These are phyloP conservation scores for Paecilomyces sp. DNA, from an alignment of 2,329 filamentous ascomycete genomes.

Conservation along the genomic window DNA sequence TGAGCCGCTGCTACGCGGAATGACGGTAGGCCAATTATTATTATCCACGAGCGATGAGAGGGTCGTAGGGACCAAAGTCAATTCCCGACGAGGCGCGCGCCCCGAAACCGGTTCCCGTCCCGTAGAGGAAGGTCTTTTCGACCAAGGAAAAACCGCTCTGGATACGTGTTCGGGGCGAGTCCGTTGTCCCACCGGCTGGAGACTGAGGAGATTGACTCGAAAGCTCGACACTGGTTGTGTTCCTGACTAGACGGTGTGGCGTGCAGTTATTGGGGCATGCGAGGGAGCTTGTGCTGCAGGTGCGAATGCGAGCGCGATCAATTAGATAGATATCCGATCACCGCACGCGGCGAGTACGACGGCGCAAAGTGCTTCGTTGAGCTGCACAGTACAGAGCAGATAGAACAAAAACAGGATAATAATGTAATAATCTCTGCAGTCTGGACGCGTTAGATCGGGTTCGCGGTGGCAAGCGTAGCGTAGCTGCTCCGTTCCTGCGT, in stretches of 20 bases:
- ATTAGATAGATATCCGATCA: background rate
- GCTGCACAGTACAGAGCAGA: background rate
- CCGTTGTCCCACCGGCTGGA: background rate
- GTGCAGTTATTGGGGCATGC: background rate
- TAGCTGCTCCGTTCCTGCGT: background rate
- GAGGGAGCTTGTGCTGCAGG: background rate
- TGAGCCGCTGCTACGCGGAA: background rate
- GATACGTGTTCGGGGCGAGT: background rate
- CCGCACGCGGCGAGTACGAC: background rate
- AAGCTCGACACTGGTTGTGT: background rate
- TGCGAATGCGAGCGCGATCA: background rate
- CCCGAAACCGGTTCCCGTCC: background rate
- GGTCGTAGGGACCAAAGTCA: background rate
- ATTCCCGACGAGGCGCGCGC: background rate
- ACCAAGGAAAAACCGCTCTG: background rate
- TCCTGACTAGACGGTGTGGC: background rate
- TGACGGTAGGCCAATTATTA: background rate
- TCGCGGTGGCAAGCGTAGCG: background rate
- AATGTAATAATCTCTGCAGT: background rate
- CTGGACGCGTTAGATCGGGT: background rate
- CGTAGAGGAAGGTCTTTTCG: background rate
- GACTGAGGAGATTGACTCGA: background rate
- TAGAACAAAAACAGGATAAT: too few relatives aligned
- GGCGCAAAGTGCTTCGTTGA: background rate
- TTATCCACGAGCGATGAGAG: background rate